phyloP scores from a whole-genome alignment of 1,139 yeast species.

The Debaryomyces sp. region DNA sequence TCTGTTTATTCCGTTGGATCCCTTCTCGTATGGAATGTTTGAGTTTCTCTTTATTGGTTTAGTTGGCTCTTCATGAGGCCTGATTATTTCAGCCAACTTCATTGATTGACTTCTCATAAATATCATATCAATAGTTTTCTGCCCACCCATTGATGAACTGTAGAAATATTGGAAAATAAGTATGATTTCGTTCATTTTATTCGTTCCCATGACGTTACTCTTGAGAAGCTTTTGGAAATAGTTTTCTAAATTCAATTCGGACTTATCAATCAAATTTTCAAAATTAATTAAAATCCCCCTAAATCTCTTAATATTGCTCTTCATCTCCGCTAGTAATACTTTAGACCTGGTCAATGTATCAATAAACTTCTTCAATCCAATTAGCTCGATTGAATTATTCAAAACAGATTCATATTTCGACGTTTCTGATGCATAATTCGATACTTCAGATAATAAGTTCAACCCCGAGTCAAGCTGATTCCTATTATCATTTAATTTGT shows the following conservation, averaged over 20 bases:
- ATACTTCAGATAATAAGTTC: slow-evolving; percentile 61
- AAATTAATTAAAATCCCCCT: slow-evolving; percentile 53
- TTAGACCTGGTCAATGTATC: slow-evolving; percentile 39
- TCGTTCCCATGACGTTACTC: slow-evolving; percentile 9
- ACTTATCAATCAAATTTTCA: slow-evolving; percentile 46
- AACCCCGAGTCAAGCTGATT: slow-evolving; percentile 64
- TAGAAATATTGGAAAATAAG: slow-evolving; percentile 51
- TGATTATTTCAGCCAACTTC: slow-evolving; percentile 47
- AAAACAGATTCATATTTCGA: slow-evolving; percentile 53
- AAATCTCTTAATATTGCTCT: slow-evolving; percentile 44
- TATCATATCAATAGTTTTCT: slow-evolving; percentile 35
- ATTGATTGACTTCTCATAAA: slow-evolving; percentile 51
- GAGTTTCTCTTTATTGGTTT: slow-evolving; percentile 40
- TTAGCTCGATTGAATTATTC: slow-evolving; percentile 38
- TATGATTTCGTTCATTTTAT: slow-evolving; percentile 24
- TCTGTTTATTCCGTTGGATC: slow-evolving; percentile 58
- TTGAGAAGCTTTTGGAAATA: slow-evolving; percentile 29
- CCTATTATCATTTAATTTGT: slow-evolving; percentile 56
- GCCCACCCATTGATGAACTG: slow-evolving; percentile 20
- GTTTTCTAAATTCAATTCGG: slow-evolving; percentile 46
- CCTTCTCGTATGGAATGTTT: slow-evolving; percentile 58
- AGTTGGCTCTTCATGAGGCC: slow-evolving; percentile 30
- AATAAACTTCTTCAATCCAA: slow-evolving; percentile 43
- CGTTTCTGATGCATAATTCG: slow-evolving; percentile 64
- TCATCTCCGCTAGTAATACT: slow-evolving; percentile 37